Evolutionary conservation across 768 basidiomycete genomes (phyloP).

Genomic region (Suillus tomentosus): DNA sequence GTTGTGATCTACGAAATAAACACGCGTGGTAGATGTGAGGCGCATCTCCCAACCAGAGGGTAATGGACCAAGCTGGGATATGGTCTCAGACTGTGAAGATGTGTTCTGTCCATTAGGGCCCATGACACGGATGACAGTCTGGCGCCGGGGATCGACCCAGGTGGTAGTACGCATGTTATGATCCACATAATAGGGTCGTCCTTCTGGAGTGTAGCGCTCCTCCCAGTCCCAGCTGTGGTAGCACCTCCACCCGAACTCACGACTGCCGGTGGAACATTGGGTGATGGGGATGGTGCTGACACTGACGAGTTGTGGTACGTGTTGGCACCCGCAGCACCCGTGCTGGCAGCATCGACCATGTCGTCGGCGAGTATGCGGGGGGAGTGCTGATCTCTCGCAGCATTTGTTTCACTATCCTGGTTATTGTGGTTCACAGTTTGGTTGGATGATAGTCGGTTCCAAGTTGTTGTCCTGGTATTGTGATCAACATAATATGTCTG

Average conservation of each 20-base stretch:
- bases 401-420: constrained; percentile 79
- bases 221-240: too few relatives aligned
- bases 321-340: constrained; percentile 39
- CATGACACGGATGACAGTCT: too few relatives aligned
- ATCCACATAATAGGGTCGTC: too few relatives aligned
- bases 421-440: constrained; percentile 69
- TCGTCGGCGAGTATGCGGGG: constrained; percentile 84
- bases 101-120: too few relatives aligned
- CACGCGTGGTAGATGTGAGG: constrained; percentile 94
- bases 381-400: constrained; percentile 84
- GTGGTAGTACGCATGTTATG: too few relatives aligned
- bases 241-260: constrained; percentile 56
- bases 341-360: constrained; percentile 72
- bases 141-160: too few relatives aligned
- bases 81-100: too few relatives aligned
- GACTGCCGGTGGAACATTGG: constrained; percentile 43
- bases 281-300: constrained; percentile 28
- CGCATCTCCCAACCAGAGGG: constrained; percentile 99
- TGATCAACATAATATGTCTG: too few relatives aligned
- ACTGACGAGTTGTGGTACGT: constrained; percentile 43
- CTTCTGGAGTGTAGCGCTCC: too few relatives aligned
- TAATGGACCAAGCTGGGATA: constrained; percentile 93
- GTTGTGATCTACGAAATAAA: constrained; percentile 99
- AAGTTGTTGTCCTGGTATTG: too few relatives aligned
- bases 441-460: constrained; percentile 80